Conservation (phyloP, 129 eudicot species). For the Gnaphalium uliginosum region DNA sequence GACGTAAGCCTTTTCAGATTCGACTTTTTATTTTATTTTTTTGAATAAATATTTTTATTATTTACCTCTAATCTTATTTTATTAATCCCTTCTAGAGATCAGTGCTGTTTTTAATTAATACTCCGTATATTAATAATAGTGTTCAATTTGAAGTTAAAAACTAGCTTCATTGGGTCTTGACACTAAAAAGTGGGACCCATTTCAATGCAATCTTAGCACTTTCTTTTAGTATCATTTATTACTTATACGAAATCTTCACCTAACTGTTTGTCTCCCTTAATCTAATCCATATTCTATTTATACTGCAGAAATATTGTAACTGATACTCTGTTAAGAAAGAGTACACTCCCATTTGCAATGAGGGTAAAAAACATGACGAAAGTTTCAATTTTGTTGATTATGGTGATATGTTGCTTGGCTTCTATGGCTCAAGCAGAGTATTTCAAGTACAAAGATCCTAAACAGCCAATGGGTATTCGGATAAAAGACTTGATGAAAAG, state of each 20-base stretch:
- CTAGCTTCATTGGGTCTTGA: constrained; percentile 20
- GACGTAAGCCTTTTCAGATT: background rate
- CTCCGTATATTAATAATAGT: background rate
- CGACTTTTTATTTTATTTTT: background rate
- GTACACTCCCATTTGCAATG: constrained; percentile 32
- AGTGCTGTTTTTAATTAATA: constrained; percentile 17
- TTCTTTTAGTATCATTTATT: background rate
- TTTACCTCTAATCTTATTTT: constrained; percentile 14
- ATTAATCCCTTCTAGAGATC: background rate
- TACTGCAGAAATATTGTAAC: constrained; percentile 17
- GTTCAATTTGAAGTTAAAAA: constrained; percentile 25
- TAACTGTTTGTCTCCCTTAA: constrained; percentile 20
- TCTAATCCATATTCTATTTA: constrained; percentile 8
- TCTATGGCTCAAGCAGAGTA: constrained; percentile 48
- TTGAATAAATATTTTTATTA: background rate
- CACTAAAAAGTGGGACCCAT: constrained; percentile 21
- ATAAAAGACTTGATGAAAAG: constrained; percentile 60
- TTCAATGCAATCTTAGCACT: constrained; percentile 12
- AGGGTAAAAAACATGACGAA: constrained; percentile 36
- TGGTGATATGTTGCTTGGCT: constrained; percentile 44
- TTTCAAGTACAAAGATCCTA: constrained; percentile 70
- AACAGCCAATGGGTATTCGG: constrained; percentile 47
- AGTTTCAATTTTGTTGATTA: constrained; percentile 25
- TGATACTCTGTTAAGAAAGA: constrained; percentile 15
- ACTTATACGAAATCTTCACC: constrained; percentile 14